Conservation (phyloP, 1,284 basidiomycete genomes). For the Leccinum glutinopallens region DNA sequence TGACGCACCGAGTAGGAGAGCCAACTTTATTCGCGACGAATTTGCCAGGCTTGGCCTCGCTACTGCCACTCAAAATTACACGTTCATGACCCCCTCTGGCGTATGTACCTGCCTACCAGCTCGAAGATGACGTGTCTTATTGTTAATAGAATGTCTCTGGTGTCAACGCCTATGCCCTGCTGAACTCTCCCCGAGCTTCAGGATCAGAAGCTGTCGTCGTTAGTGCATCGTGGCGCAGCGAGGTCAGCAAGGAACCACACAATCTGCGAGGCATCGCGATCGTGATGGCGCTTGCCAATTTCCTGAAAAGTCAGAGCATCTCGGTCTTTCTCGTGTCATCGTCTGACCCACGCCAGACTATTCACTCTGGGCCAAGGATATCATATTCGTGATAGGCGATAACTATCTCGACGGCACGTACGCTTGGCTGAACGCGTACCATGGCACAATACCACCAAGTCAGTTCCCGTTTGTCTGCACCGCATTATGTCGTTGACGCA, state of each 20-base stretch:
- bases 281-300: conserved; percentile 81
- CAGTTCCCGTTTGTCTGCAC: conserved; percentile 18
- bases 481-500: conserved; percentile 3
- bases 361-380: conserved; percentile 92
- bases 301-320: conserved; percentile 68
- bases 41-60: conserved; percentile 73
- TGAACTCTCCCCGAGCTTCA: conserved; percentile 83
- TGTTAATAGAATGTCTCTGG: conserved; percentile 50
- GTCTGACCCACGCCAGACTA: conserved; percentile 55
- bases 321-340: neutral
- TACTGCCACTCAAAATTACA: conserved; percentile 69
- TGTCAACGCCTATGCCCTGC: conserved; percentile 81
- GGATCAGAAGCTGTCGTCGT: conserved; percentile 91
- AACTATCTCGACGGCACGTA: conserved; percentile 90
- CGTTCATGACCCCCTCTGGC: conserved; percentile 49
- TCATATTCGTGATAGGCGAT: conserved; percentile 90
- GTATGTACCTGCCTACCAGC: conserved; percentile 39
- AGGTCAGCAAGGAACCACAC: conserved; percentile 56
- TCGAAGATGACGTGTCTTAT: conserved; percentile 23
- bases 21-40: conserved; percentile 56
- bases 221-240: conserved; percentile 86
- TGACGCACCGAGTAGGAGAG: conserved; percentile 52
- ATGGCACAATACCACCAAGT: conserved; percentile 73
- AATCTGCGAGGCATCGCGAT: conserved; percentile 90
- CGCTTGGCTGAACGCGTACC: conserved; percentile 87